Evolutionary conservation across 495 filamentous ascomycete genomes (phyloP).

Genomic region (Parathielavia hyrcaniae): DNA sequence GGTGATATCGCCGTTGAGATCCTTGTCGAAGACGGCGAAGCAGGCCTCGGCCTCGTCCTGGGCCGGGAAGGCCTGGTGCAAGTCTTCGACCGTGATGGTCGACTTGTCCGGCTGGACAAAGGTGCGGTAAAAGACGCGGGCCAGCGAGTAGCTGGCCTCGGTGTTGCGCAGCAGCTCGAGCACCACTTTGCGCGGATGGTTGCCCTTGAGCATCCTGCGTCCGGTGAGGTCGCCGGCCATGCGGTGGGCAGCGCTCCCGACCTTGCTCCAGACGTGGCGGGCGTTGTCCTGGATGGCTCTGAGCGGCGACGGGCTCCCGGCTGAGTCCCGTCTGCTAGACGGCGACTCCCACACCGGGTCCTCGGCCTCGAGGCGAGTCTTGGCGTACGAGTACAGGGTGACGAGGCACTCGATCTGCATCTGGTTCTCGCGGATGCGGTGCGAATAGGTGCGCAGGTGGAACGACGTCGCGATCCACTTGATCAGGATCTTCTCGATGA

Average conservation of each 20-base stretch:
- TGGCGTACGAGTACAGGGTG: conserved; percentile 78
- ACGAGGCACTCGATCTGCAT: conserved; percentile 43
- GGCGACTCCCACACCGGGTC: conserved; percentile 53
- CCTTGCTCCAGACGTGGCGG: conserved; percentile 63
- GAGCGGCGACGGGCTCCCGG: conserved; percentile 67
- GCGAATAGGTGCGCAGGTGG: conserved; percentile 83
- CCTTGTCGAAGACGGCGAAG: conserved; percentile 91
- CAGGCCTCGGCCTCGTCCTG: conserved; percentile 86
- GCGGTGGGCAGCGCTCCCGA: conserved; percentile 82
- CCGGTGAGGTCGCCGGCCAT: conserved; percentile 96
- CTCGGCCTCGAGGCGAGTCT: conserved; percentile 60
- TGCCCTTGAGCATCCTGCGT: conserved; percentile 62
- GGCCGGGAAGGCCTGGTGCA: conserved; percentile 74
- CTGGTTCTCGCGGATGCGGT: conserved; percentile 88
- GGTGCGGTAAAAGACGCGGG: conserved; percentile 86
- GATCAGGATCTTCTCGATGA: conserved; percentile 88
- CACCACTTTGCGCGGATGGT: conserved; percentile 79
- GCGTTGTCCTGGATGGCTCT: conserved; percentile 63
- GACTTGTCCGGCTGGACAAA: conserved; percentile 70
- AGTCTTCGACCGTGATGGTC: conserved; percentile 66
- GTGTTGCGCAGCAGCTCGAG: conserved; percentile 68
- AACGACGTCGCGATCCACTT: conserved; percentile 93
- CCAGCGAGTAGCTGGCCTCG: conserved; percentile 73
- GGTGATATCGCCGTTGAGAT: conserved; percentile 93
- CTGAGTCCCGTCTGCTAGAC: conserved; percentile 28